phyloP scores from a whole-genome alignment of 2,329 filamentous ascomycete genomes.

The Aspergillus versicolor region DNA sequence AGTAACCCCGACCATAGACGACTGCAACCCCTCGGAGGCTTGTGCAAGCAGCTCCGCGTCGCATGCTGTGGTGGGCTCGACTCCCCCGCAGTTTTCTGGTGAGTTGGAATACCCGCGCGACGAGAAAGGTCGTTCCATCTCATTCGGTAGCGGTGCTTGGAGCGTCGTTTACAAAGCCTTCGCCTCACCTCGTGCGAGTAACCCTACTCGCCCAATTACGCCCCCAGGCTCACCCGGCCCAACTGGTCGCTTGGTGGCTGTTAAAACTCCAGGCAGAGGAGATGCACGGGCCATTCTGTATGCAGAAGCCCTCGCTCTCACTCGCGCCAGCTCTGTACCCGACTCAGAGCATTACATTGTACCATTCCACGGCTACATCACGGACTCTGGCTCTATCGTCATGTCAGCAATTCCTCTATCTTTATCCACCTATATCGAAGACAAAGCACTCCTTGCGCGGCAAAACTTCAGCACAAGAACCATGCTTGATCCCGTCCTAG shows the following conservation, averaged over 20 bases:
- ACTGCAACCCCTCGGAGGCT: slow-evolving; percentile 13
- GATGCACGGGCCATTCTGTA: slow-evolving; percentile 43
- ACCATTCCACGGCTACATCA: slow-evolving; percentile 46
- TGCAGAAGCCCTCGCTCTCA: slow-evolving; percentile 44
- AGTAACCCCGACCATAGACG: slow-evolving; percentile 32
- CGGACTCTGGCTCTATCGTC: slow-evolving; percentile 40
- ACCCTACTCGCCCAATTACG: slow-evolving; percentile 19
- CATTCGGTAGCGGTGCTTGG: slow-evolving; percentile 49
- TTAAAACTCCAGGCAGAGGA: slow-evolving; percentile 44
- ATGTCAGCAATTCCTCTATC: slow-evolving; percentile 46
- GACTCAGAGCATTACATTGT: slow-evolving; percentile 40
- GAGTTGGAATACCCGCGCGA: slow-evolving; percentile 35
- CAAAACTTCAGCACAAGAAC: slow-evolving; percentile 39
- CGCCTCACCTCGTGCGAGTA: slow-evolving; percentile 17
- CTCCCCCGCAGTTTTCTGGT: slow-evolving; percentile 31
- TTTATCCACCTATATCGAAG: slow-evolving; percentile 43
- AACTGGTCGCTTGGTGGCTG: slow-evolving; percentile 38
- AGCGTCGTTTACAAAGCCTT: slow-evolving; percentile 48
- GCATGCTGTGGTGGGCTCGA: slow-evolving; percentile 5
- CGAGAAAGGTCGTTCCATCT: slow-evolving; percentile 27
- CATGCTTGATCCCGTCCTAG: slow-evolving; percentile 48
- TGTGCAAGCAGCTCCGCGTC: slow-evolving; percentile 5
- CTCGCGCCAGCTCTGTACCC: slow-evolving; percentile 34
- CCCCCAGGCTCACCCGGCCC: slow-evolving; percentile 39
- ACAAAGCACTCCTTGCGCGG: slow-evolving; percentile 29